Evolutionary conservation across 345 rosid genomes (phyloP), one percentile per base, ranked within the genome.

Genomic region (rapeseed (Brassica napus)): DNA sequence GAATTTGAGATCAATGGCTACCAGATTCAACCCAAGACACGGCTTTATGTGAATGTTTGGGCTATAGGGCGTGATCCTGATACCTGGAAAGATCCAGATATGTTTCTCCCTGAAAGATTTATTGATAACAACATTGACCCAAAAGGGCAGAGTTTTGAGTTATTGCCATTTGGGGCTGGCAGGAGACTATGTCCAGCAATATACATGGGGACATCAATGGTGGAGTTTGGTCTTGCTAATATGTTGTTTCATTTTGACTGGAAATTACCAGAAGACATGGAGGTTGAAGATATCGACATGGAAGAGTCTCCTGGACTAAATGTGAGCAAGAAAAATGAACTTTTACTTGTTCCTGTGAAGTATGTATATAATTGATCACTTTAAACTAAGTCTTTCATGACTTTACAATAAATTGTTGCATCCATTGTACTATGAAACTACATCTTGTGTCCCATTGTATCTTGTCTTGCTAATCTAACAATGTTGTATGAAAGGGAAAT

Each of bases 1-100:
- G 79, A 75, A 11, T 86, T 75, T 21, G 74, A 77, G 42, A 55
- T 90, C 55, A 80, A 77, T 10, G 86, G 83, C 28, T 81, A 83
- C 65, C 54, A 62, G 42, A 74, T 87, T 23, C 12, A 71, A 28
- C 85, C 81, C 0, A 83, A 82, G 61, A 81, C 85, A 1, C 14
- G 78, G 11, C 81, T 88, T 55, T 74, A 83, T 35, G 78, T 87
- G 10, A 86, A 87, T 66, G 82, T 55, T 3, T 88, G 88, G 88
- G 89, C 84, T 24, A 86, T 88, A 1, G 90, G 84, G 6, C 74
- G 89, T 71, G 87, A 86, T 66, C 83, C 88, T 0, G 32, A 82
- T 77, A 12, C 58, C 32, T 84, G 89, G 91, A 68, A 81, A 23
- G 78, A 83, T 49, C 84, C 87, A 14, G 80, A 80, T 6, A 61